These are phyloP conservation scores for Coniochaeta hoffmannii DNA, from an alignment of 2,329 filamentous ascomycete species.

Conservation along the genomic window DNA sequence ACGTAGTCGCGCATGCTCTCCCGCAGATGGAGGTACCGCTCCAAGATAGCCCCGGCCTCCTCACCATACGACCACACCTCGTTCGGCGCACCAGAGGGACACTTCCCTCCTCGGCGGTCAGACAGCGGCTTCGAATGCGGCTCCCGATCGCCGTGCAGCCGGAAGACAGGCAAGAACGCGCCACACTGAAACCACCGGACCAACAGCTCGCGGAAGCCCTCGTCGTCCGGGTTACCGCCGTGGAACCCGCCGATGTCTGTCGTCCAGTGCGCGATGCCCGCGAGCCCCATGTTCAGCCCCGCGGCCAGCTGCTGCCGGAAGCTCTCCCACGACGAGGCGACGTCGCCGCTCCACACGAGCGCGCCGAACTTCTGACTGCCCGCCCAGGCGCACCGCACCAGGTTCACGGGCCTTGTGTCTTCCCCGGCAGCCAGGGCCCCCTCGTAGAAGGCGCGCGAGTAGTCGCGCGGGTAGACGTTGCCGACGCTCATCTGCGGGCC, in stretches of 20 bases:
- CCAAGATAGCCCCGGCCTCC: constrained; percentile 51
- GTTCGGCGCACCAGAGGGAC: constrained; percentile 44
- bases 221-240: constrained; percentile 50
- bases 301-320: constrained; percentile 54
- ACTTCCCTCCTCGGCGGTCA: constrained; percentile 29
- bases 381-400: constrained; percentile 41
- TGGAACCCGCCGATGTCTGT: constrained; percentile 67
- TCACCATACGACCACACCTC: constrained; percentile 62
- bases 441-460: constrained; percentile 53
- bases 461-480: constrained; percentile 53
- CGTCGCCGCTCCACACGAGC: constrained; percentile 61
- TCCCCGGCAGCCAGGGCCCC: constrained; percentile 47
- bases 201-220: constrained; percentile 53
- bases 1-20: constrained; percentile 53
- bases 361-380: constrained; percentile 56
- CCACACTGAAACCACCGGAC: constrained; percentile 66
- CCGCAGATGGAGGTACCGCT: constrained; percentile 49
- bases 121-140: constrained; percentile 35
- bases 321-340: constrained; percentile 55
- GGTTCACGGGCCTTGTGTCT: constrained; percentile 41
- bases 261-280: constrained; percentile 61
- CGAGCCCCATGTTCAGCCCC: constrained; percentile 58
- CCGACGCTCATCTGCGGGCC: constrained; percentile 44
- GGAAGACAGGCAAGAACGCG: constrained; percentile 59
- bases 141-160: constrained; percentile 59